Base-by-base conservation (phyloP, 2,329 filamentous ascomycete species). In the Colletotrichum sojae region DNA sequence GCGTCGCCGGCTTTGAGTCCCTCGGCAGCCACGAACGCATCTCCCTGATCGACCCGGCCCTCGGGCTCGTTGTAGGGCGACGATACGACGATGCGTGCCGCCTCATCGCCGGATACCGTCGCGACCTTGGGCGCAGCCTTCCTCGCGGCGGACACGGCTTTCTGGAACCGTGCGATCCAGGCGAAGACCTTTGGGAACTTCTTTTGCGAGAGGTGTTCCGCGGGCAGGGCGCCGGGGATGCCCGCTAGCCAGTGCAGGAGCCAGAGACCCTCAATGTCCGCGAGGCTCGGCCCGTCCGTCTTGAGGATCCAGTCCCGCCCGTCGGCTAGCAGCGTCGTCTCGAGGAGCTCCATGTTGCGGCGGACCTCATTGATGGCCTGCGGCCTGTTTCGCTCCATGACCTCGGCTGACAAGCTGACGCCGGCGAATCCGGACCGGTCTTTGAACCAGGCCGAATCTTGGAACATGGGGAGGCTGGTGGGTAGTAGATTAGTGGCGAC, bases 201-300 rank as follows among this genome's bases (percentile, higher is more conserved):
- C 18, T 78, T 76, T 15, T 81, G 75, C 3, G 86, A 86, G 71
- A 93, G 84, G 6, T 83, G 73, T 20, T 85, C 82, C 56, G 80
- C 67, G 4, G 88, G 85, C 54, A 92, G 82, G 15, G 86, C 86
- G 5, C 85, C 85, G 13, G 85, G 85, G 54, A 92, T 80, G 12
- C 78, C 80, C 3, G 79, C 76, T 2, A 93, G 78, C 92, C 92
- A 94, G 77, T 91, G 86, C 72, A 94, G 85, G 0, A 87, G 84
- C 90, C 89, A 93, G 13, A 91, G 80, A 51, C 86, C 89, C 79
- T 94, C 89, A 69, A 94, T 89, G 76, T 94, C 92, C 4, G 88
- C 90, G 71, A 93, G 77, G 1, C 82, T 84, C 1, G 89, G 88
- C 18, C 78, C 77, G 3, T 83, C 74, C 1, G 84, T 86, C 12